Base-by-base conservation (phyloP, 306 rosid genomes). In the Acacia confusa region DNA sequence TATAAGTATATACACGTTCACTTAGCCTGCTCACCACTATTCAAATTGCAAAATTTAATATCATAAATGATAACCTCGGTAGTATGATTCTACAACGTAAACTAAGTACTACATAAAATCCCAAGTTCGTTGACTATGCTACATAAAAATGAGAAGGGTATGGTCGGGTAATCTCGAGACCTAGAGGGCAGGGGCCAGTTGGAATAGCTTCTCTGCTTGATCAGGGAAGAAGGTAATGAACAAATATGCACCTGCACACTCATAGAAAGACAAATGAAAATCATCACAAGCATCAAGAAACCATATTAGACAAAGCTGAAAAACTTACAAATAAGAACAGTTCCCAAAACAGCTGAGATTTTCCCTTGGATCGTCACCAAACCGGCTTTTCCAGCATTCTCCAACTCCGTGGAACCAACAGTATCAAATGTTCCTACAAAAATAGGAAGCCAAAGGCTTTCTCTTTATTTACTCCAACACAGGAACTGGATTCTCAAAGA, bases 361-460 rank as follows among this genome's bases (percentile, higher is more conserved):
- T 92, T 85, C 69, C 99, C 99, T 87, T 95, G 99, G 79, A 95
- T 45, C 20, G 92, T 87, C 80, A 93, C 89, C 83, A 93, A 83
- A 60, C 99, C 99, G 45, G 97, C 98, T 86, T 95, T 95, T 72
- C 99, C 98, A 20, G 99, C 99, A 84, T 95, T 75, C 82, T 95
- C 87, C 92, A 95, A 86, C 89, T 92, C 93, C 0, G 87, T 86
- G 24, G 96, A 81, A 67, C 99, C 99, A 16, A 92, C 90, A 11
- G 96, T 34, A 43, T 95, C 98, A 82, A 95, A 93, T 76, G 90
- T 86, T 77, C 97, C 99, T 95, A 82, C 80, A 70, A 85, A 15
- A 74, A 57, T 3, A 15, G 78, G 70, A 73, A 76, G 4, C 43
- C 22, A 74, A 69, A 72, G 0, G 43, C n/a, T 30, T 52, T 72